Base-by-base conservation (phyloP, 23 red algal genomes). In the Porphyridium purpureum region DNA sequence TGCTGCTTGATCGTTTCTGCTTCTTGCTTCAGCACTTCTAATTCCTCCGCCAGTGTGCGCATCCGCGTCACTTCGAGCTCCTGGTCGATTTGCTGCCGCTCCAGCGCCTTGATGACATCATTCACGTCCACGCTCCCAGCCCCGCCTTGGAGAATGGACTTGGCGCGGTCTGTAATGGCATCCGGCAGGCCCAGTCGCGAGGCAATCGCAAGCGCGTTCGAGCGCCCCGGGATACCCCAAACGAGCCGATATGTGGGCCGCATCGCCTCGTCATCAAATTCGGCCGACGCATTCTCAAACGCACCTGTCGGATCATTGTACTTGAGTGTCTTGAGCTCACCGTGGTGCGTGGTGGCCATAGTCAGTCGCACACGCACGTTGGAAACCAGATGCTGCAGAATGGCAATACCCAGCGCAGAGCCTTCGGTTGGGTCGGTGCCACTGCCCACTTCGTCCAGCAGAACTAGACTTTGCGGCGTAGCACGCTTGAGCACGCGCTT, bases 351-450 rank as follows among this genome's bases (percentile, higher is more conserved):
- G 14, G 90, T 98, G 15, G 72, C 90, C 54, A 98, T 67, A 34
- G 77, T 73, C 46, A 98, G 50, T 19, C 61, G 50, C 4, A 78
- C 90, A 0, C 60, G 55, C 4, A 26, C 11, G 4, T 55, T 58
- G 5, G 66, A 57, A 0, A 75, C 75, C 49, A 98, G 66, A 49
- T 85, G 62, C 15, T 62, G 54, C 19, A 98, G 52, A 9, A 98
- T 46, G 17, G 80, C 56, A 52, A 84, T 86, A 21, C 77, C 90
- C 23, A 98, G 47, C 4, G 90, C 90, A 30, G 77, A 70, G 23
- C 90, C 90, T 54, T 98, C 79, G 27, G 62, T 70, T 27, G 90
- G 90, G 66, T 98, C 80, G 24, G 90, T 98, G 32, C 90, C 90
- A n/a, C 75, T 77, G 23, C 90, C 90, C 46, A 98, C 58, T 49